Evolutionary conservation across 768 basidiomycete genomes (phyloP).

Genomic region (Rhizopogon salebrosus): DNA sequence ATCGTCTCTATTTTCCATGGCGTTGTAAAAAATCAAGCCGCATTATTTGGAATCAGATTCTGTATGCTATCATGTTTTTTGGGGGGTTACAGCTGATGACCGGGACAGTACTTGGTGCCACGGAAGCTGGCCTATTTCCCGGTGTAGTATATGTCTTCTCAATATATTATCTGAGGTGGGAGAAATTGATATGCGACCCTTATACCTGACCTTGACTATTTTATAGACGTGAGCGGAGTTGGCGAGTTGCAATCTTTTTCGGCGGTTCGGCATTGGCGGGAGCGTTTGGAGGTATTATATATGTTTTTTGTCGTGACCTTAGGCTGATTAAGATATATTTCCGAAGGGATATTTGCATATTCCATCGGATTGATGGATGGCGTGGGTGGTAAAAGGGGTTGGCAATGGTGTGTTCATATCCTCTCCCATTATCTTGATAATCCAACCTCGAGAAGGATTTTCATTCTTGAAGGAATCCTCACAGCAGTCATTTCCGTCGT

Average conservation of each 20-base stretch:
- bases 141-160: constrained; percentile 57
- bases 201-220: background rate
- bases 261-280: constrained; percentile 58
- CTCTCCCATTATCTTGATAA: background rate
- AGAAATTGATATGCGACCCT: background rate
- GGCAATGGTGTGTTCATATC: constrained; percentile 43
- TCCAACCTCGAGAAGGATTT: constrained; percentile 37
- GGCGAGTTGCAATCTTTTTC: constrained; percentile 59
- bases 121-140: constrained; percentile 58
- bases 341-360: constrained; percentile 50
- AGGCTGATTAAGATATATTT: background rate
- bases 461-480: constrained; percentile 51
- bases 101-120: constrained; percentile 43
- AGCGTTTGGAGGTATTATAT: constrained; percentile 51
- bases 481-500: constrained; percentile 42
- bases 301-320: background rate
- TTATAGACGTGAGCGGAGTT: constrained; percentile 49
- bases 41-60: constrained; percentile 51
- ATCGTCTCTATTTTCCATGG: constrained; percentile 51
- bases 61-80: constrained; percentile 27
- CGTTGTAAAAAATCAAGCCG: constrained; percentile 47
- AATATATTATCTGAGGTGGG: constrained; percentile 48
- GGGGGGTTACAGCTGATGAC: background rate
- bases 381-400: constrained; percentile 52
- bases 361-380: constrained; percentile 57